phyloP scores from a whole-genome alignment of 1,139 yeast genomes.

The Sugiyamaella pinicola region DNA sequence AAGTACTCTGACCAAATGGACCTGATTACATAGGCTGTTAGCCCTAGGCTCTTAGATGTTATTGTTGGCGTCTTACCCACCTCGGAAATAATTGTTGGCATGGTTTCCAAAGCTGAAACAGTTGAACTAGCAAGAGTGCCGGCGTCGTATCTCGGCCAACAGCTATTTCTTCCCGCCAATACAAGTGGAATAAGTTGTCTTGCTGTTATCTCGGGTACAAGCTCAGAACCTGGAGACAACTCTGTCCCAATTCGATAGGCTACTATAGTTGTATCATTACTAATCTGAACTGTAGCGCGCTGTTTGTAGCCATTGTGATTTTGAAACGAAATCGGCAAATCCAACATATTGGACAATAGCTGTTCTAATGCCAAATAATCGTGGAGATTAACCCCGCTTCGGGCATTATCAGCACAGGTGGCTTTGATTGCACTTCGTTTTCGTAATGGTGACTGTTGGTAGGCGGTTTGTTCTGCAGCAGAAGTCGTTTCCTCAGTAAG shows the following conservation, averaged over 20 bases:
- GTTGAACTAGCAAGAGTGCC: neutral
- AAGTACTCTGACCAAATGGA: slow-evolving; percentile 12
- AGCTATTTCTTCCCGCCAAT: slow-evolving; percentile 18
- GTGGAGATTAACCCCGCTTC: neutral
- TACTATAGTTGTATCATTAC: slow-evolving; percentile 16
- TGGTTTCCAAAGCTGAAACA: neutral
- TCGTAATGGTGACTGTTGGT: neutral
- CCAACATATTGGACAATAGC: neutral
- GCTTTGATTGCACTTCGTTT: slow-evolving; percentile 5
- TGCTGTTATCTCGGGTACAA: neutral
- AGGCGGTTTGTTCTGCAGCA: neutral
- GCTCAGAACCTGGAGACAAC: neutral
- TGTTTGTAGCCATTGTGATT: slow-evolving; percentile 5
- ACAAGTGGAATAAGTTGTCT: slow-evolving; percentile 18
- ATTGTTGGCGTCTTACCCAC: slow-evolving; percentile 10
- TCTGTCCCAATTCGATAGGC: slow-evolving; percentile 12
- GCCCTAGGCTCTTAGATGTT: slow-evolving; percentile 18
- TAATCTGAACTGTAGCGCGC: slow-evolving; percentile 11
- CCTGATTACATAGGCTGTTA: slow-evolving; percentile 17
- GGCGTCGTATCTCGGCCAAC: slow-evolving; percentile 14
- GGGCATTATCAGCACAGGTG: slow-evolving; percentile 9
- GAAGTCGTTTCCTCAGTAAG: too few species aligned
- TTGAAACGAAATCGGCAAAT: neutral
- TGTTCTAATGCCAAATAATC: slow-evolving; percentile 6
- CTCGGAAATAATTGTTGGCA: slow-evolving; percentile 5